These are phyloP conservation scores for Boechera divaricarpa DNA, from an alignment of 345 rosid species.

Conservation along the genomic window DNA sequence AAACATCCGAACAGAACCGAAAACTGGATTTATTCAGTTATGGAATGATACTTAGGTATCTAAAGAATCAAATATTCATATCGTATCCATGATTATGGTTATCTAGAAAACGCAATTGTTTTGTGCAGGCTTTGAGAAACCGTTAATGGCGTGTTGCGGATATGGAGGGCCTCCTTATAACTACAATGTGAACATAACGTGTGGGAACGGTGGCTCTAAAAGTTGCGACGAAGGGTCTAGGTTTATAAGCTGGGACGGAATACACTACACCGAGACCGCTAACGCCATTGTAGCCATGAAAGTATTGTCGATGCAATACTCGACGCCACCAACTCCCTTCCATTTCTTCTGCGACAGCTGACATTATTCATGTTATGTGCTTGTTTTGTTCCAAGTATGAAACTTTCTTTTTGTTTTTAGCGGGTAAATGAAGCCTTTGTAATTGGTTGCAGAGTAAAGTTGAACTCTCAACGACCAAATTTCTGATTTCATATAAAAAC, in stretches of 20 bases:
- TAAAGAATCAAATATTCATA: not conserved
- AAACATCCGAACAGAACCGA: too few species aligned
- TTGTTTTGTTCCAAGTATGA: constrained; percentile 1
- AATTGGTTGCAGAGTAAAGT: not conserved
- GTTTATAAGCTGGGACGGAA: constrained; percentile 76
- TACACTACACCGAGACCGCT: constrained; percentile 82
- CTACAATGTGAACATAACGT: constrained; percentile 63
- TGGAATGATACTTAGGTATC: not conserved
- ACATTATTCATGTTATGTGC: not conserved
- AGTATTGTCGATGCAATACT: constrained; percentile 63
- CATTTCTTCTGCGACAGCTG: constrained; percentile 59
- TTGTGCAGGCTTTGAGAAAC: constrained; percentile 66
- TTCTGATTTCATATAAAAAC: not conserved
- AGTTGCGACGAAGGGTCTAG: constrained; percentile 58
- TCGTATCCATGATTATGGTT: not conserved
- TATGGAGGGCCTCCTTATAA: constrained; percentile 89
- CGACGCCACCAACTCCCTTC: constrained; percentile 57
- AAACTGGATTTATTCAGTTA: too few species aligned
- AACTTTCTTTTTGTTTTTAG: not conserved
- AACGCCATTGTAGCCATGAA: constrained; percentile 62
- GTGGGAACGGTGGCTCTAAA: constrained; percentile 59
- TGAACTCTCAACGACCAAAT: not conserved
- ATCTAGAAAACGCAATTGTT: not conserved
- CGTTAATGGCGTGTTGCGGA: constrained; percentile 88
- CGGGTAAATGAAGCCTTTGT: not conserved